phyloP scores from a whole-genome alignment of 805 yeast genomes.

The Maudiozyma serrabonitensis region DNA sequence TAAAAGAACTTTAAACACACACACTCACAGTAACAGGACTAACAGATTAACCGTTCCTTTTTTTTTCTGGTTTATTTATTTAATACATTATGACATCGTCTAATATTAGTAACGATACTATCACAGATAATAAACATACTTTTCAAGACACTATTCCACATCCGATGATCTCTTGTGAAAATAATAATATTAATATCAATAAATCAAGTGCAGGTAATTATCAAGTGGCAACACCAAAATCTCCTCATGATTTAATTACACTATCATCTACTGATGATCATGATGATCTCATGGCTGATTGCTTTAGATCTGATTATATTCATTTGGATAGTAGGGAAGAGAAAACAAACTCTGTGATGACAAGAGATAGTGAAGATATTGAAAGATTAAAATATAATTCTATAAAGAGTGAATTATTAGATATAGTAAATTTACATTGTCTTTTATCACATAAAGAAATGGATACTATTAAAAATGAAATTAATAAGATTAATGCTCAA shows the following conservation, averaged over 20 bases:
- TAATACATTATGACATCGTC: not conserved
- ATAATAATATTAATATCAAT: not conserved
- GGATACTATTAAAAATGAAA: conserved; percentile 41
- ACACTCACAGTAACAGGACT: too few species aligned
- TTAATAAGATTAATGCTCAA: conserved; percentile 49
- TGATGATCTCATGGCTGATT: not conserved
- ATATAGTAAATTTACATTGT: conserved; percentile 51
- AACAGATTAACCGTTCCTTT: not conserved
- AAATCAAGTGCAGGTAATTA: conserved; percentile 15
- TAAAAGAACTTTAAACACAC: too few species aligned
- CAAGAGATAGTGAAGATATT: conserved; percentile 22
- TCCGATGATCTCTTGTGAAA: not conserved
- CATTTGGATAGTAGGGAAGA: too few species aligned
- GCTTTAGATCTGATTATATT: not conserved
- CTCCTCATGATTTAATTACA: conserved; percentile 32
- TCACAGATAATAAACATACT: not conserved
- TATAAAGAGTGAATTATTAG: conserved; percentile 28
- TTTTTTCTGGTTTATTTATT: not conserved
- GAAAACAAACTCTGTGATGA: not conserved
- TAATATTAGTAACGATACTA: not conserved
- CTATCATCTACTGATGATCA: conserved; percentile 16
- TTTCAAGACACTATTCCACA: not conserved
- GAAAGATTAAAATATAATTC: conserved; percentile 23
- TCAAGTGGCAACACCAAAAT: conserved; percentile 37
- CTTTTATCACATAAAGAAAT: conserved; percentile 50